Evolutionary conservation across 148 eudicot genomes (phyloP), one percentile per base, ranked within the genome.

Genomic region (Fagopyrum homotropicum): DNA sequence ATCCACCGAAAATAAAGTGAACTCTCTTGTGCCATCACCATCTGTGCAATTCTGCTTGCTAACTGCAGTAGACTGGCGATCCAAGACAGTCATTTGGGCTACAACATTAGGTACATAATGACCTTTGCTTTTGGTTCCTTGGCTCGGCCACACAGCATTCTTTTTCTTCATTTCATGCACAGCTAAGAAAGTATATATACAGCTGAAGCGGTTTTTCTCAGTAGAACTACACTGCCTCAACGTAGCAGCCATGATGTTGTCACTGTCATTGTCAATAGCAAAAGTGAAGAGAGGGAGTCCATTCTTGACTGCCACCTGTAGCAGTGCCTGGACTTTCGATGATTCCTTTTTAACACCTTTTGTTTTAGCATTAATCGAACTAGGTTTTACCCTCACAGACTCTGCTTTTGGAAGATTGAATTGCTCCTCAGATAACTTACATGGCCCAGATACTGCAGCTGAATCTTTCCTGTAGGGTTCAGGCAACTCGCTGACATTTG

Each of bases 271-370:
- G 76, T 85, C 90, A 75, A 85, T 85, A 19, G 93, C 92, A 81
- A 93, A 88, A 15, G 90, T 91, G 78, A 89, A 88, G 76, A 91
- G 75, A 48, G 98, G 98, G 72, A 87, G 91, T 22, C 91, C 97
- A 78, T 93, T 88, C 85, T 87, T 93, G 40, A 90, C 84, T 45
- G 90, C 81, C 26, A 91, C 79, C 73, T 90, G 93, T 69, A 91
- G 72, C 76, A 88, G 90, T 63, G 98, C 98, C 71, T 66, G 71
- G 19, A 56, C 54, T 54, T 83, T 69, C 6, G 84, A 64, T 75
- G 80, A 82, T 55, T 77, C 45, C 61, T 75, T 85, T 72, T 72
- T 69, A 35, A 57, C 54, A 69, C 73, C 78, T 63, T 45, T 64
- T 46, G 66, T 60, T 55, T 69, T 82, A 35, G 75, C 76, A 69